phyloP scores from a whole-genome alignment of 257 asterid species.

The Oldenlandia corymbosa region DNA sequence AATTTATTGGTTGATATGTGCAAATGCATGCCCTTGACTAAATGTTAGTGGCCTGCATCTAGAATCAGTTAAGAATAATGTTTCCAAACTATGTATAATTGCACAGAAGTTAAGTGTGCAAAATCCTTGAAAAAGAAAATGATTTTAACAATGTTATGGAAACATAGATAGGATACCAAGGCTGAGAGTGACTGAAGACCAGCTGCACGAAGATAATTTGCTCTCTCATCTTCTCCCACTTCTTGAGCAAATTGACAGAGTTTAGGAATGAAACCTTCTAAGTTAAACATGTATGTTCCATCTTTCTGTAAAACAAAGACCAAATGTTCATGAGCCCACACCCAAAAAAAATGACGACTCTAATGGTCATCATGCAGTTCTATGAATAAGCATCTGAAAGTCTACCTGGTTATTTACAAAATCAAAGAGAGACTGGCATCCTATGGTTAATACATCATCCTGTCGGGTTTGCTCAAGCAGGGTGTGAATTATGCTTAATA shows the following conservation, averaged over 20 bases:
- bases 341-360: background rate
- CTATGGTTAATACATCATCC: slow-evolving; percentile 70
- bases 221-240: slow-evolving; percentile 74
- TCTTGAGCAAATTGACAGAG: slow-evolving; percentile 93
- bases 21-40: background rate
- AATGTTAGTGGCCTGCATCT: background rate
- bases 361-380: slow-evolving; percentile 1
- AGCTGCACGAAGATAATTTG: slow-evolving; percentile 50
- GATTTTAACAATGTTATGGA: background rate
- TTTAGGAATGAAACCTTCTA: slow-evolving; percentile 80
- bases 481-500: slow-evolving; percentile 61
- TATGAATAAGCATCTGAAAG: slow-evolving; percentile 8
- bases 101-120: too few species aligned
- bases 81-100: too few species aligned
- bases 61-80: background rate
- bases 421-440: slow-evolving; percentile 87
- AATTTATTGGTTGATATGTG: background rate
- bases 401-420: slow-evolving; percentile 95
- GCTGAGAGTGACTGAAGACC: slow-evolving; percentile 83
- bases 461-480: slow-evolving; percentile 81
- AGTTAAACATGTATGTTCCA: slow-evolving; percentile 80
- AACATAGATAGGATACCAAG: slow-evolving; percentile 41
- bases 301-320: slow-evolving; percentile 49
- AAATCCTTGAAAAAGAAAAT: too few species aligned
- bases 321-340: background rate